A percentile compares a stretch with the other conserved stretches of the same genome.
These are phyloP conservation scores for Penicillium sp. DNA, from an alignment of 2,329 filamentous ascomycete genomes.

Conservation along the genomic window DNA sequence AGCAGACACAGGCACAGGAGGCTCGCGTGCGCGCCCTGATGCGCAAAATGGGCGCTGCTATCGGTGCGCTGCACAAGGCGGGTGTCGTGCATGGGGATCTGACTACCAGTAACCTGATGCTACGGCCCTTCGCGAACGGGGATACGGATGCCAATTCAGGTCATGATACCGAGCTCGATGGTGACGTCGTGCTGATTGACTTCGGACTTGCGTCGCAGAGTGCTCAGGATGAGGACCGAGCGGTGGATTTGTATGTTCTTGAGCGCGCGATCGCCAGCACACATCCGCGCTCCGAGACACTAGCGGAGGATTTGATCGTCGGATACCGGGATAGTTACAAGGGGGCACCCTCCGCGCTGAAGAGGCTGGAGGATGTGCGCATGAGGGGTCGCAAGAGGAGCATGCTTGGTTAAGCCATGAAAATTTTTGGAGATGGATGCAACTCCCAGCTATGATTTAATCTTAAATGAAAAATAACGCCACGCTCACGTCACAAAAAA, in stretches of 20 bases:
- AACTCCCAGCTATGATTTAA: slow-evolving; percentile 14
- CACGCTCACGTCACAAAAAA: slow-evolving; percentile 23
- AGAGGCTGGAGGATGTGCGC: slow-evolving; percentile 85
- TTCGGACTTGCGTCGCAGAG: slow-evolving; percentile 87
- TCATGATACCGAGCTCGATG: slow-evolving; percentile 47
- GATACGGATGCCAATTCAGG: slow-evolving; percentile 11
- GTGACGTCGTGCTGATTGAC: slow-evolving; percentile 88
- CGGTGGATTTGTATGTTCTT: slow-evolving; percentile 93
- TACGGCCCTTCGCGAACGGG: slow-evolving; percentile 51
- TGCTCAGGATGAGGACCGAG: slow-evolving; percentile 83
- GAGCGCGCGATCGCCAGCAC: slow-evolving; percentile 94
- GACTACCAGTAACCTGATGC: slow-evolving; percentile 96
- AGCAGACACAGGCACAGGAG: slow-evolving; percentile 45
- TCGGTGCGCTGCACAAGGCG: slow-evolving; percentile 77
- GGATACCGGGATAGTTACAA: slow-evolving; percentile 76
- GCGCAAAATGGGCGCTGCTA: slow-evolving; percentile 67
- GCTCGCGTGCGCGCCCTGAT: slow-evolving; percentile 63
- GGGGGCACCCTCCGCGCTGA: slow-evolving; percentile 72
- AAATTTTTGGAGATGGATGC: slow-evolving; percentile 10
- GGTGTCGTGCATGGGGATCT: slow-evolving; percentile 93
- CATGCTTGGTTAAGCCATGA: slow-evolving; percentile 76
- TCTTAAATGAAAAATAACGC: slow-evolving; percentile 17
- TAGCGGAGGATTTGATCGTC: slow-evolving; percentile 73
- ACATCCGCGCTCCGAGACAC: slow-evolving; percentile 78
- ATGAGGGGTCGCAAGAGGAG: slow-evolving; percentile 94